These are phyloP conservation scores for Solanum raphanifolium DNA, from an alignment of 257 asterid species.

Conservation along the genomic window DNA sequence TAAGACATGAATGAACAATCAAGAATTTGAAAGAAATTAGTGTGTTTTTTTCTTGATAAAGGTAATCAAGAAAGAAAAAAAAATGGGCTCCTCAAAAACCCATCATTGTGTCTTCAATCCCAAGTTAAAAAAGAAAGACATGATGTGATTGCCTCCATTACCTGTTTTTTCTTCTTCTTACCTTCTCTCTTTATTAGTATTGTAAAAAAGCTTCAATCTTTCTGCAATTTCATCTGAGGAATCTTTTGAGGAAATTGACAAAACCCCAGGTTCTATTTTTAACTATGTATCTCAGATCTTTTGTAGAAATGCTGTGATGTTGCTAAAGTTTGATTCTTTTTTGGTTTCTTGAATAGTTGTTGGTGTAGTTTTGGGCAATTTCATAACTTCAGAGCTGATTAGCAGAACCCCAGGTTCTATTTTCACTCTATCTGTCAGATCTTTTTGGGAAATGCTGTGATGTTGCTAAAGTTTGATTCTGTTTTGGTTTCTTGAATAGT, in stretches of 20 bases:
- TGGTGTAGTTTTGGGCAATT: background rate
- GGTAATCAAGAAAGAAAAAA: background rate
- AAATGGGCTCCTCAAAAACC: slow-evolving; percentile 22
- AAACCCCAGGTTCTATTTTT: background rate
- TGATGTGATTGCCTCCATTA: slow-evolving; percentile 5
- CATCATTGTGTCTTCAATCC: slow-evolving; percentile 39
- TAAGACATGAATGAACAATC: background rate
- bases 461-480: slow-evolving; percentile 2
- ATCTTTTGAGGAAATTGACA: slow-evolving; percentile 7
- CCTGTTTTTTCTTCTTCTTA: background rate
- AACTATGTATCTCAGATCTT: too few relatives aligned
- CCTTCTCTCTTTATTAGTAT: background rate
- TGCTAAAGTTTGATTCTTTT: slow-evolving; percentile 5
- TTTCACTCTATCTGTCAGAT: slow-evolving; percentile 1
- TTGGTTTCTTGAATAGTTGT: background rate
- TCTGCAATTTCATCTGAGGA: background rate
- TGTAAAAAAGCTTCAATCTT: background rate
- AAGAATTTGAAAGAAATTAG: slow-evolving; percentile 11
- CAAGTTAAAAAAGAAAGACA: slow-evolving; percentile 10
- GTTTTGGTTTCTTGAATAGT: background rate
- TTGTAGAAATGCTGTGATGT: background rate
- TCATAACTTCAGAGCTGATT: background rate
- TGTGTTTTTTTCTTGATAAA: slow-evolving; percentile 11
- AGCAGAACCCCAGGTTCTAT: slow-evolving; percentile 17
- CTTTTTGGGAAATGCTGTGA: background rate